phyloP scores from a whole-genome alignment of 1,139 yeast species.

The Ogataea hybrid region DNA sequence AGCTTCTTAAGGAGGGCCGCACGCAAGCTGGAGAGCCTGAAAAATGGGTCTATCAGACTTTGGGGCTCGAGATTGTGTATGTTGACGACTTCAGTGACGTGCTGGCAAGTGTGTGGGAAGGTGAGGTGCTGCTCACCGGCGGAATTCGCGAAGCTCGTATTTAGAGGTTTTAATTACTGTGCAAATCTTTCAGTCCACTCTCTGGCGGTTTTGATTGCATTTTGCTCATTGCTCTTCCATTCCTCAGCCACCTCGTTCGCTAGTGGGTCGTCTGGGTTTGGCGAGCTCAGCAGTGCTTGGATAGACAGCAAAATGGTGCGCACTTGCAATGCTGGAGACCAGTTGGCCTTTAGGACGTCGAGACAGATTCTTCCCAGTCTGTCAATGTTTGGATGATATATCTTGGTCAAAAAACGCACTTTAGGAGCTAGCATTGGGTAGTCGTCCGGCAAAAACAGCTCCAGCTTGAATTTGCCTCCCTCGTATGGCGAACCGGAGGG shows the following conservation, averaged over 20 bases:
- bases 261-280: constrained; percentile 97
- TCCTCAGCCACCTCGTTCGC: constrained; percentile 97
- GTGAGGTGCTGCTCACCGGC: constrained; percentile 27
- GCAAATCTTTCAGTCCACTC: constrained; percentile 76
- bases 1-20: constrained; percentile 19
- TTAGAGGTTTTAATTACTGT: constrained; percentile 13
- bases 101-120: constrained; percentile 64
- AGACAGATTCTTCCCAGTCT: constrained; percentile 92
- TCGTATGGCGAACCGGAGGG: constrained; percentile 87
- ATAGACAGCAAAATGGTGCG: constrained; percentile 90
- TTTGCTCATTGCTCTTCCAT: constrained; percentile 84
- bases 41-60: constrained; percentile 44
- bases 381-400: constrained; percentile 96
- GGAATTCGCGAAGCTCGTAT: constrained; percentile 7
- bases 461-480: constrained; percentile 70
- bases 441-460: constrained; percentile 81
- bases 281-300: constrained; percentile 92
- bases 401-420: constrained; percentile 86
- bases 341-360: constrained; percentile 85
- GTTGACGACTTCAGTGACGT: constrained; percentile 83
- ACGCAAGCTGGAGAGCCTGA: constrained; percentile 41
- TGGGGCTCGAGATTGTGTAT: constrained; percentile 57
- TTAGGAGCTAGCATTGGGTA: constrained; percentile 95
- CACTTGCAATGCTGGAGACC: constrained; percentile 99
- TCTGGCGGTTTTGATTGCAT: constrained; percentile 80